phyloP scores from a whole-genome alignment of 2,329 filamentous ascomycete species.

The Aspergillus sergii region DNA sequence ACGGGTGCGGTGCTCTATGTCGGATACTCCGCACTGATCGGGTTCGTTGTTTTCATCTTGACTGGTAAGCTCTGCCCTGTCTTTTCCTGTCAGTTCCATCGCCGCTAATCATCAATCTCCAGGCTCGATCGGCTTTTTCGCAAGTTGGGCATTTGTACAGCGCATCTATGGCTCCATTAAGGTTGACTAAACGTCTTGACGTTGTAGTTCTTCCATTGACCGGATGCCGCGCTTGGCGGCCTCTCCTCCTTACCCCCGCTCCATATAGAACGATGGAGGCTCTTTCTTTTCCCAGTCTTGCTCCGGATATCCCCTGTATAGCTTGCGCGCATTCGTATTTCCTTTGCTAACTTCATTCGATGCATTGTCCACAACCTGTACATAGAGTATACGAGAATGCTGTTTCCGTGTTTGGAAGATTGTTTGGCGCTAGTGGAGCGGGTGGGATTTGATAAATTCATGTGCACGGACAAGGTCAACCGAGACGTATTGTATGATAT shows the following conservation, averaged over 20 bases:
- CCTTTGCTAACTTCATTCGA: background rate
- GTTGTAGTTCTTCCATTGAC: background rate
- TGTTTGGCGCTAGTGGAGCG: conserved; percentile 4
- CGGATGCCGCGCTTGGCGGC: background rate
- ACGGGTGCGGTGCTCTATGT: conserved; percentile 89
- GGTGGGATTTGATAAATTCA: background rate
- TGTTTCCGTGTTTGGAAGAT: conserved; percentile 12
- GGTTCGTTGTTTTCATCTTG: conserved; percentile 88
- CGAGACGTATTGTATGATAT: background rate
- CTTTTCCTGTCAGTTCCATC: background rate
- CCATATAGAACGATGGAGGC: conserved; percentile 2
- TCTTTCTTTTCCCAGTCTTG: background rate
- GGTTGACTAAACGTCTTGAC: conserved; percentile 67
- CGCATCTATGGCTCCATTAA: conserved; percentile 98
- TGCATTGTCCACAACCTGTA: conserved; percentile 15
- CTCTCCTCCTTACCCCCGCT: background rate
- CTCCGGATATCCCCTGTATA: conserved; percentile 15
- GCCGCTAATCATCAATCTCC: background rate
- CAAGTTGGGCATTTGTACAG: conserved; percentile 90
- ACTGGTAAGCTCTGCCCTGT: conserved; percentile 68
- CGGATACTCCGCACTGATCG: conserved; percentile 87
- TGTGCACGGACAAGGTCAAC: background rate
- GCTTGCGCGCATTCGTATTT: conserved; percentile 5
- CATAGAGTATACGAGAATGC: conserved; percentile 18
- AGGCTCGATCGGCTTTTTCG: conserved; percentile 95